A percentile compares a stretch with the other conserved stretches of the same genome.
phyloP scores from a whole-genome alignment of 176 grass and related monocot genomes.

The Rhynchospora pubera region DNA sequence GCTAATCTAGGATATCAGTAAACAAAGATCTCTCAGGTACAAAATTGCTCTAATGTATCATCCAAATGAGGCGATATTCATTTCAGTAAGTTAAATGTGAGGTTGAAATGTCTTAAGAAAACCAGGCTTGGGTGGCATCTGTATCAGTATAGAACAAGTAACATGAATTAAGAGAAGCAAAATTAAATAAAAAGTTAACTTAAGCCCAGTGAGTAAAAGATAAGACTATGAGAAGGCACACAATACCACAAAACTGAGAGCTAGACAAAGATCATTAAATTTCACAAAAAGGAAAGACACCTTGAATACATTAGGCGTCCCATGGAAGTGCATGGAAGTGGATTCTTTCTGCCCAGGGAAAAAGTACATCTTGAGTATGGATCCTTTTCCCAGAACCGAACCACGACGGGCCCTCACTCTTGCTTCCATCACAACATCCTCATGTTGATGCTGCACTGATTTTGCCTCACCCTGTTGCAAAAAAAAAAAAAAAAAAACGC shows the following conservation, averaged over 20 bases:
- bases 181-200: not conserved
- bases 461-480: conserved; percentile 68
- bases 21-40: not conserved
- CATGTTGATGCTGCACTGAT: conserved; percentile 45
- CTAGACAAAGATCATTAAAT: conserved; percentile 1
- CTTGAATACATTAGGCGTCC: conserved; percentile 85
- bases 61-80: not conserved
- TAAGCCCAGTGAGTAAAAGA: not conserved
- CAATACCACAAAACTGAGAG: not conserved
- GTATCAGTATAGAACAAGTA: not conserved
- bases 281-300: conserved; percentile 27
- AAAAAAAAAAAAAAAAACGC: conserved; percentile 16
- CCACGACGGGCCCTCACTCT: conserved; percentile 81
- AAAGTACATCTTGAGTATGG: conserved; percentile 98
- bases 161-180: not conserved
- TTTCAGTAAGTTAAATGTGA: not conserved
- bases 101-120: not conserved
- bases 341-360: conserved; percentile 90
- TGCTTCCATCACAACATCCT: conserved; percentile 76
- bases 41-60: not conserved
- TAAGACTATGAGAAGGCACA: not conserved
- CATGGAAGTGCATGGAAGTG: conserved; percentile 58
- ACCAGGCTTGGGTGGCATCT: not conserved
- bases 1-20: not conserved
- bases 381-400: conserved; percentile 94